Conservation (phyloP, 129 eudicot species). For the Erigeron canadensis region DNA sequence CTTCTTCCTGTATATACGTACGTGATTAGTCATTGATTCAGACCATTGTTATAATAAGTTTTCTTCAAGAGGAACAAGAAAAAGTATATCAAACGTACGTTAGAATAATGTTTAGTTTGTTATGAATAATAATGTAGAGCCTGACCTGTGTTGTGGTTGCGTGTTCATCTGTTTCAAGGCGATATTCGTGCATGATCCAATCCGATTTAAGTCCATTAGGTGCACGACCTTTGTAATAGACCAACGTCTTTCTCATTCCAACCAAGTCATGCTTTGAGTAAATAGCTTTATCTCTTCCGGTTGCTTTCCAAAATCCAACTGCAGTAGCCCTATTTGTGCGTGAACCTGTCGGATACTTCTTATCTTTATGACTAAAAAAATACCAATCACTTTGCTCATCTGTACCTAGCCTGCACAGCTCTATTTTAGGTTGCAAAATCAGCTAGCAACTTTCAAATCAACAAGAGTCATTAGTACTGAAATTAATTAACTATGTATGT, state of each 20-base stretch:
- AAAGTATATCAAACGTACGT: background rate
- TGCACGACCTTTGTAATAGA: conserved; percentile 89
- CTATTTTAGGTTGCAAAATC: conserved; percentile 33
- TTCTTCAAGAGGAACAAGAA: background rate
- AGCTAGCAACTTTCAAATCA: background rate
- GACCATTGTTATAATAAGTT: background rate
- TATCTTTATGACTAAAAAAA: conserved; percentile 92
- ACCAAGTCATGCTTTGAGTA: conserved; percentile 76
- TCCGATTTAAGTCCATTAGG: conserved; percentile 95
- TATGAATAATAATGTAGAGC: no score
- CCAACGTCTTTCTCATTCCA: conserved; percentile 95
- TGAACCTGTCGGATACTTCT: conserved; percentile 91
- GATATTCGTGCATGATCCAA: conserved; percentile 94
- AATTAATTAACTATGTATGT: background rate
- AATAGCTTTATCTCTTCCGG: conserved; percentile 90
- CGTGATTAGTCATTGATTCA: background rate
- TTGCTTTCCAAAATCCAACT: conserved; percentile 96
- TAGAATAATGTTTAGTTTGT: background rate
- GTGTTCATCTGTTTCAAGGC: conserved; percentile 85
- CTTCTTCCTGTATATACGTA: conserved; percentile 99
- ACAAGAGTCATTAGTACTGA: background rate
- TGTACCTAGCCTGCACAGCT: conserved; percentile 78
- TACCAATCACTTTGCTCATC: conserved; percentile 92
- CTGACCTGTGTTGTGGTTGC: conserved; percentile 67
- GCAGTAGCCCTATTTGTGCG: conserved; percentile 92